Percentiles rank a stretch among this genome's conserved stretches.
These are phyloP conservation scores for Exophiala oligosperma DNA, from an alignment of 2,329 filamentous ascomycete species.

Conservation along the genomic window DNA sequence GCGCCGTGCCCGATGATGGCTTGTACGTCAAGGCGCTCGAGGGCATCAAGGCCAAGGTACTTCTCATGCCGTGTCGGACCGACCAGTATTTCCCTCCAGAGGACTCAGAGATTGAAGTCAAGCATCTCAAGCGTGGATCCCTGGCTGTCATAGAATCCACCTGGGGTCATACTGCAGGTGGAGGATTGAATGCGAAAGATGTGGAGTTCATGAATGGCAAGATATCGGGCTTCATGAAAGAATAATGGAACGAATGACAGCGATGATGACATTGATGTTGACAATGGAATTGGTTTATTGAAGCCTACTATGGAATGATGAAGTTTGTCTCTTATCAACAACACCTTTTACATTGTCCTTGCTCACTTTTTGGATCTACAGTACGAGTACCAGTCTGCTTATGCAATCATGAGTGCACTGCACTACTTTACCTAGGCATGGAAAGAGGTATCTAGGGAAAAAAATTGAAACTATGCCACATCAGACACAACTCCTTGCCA, in stretches of 20 bases:
- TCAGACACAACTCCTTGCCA: conserved; percentile 6
- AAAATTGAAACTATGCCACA: not conserved
- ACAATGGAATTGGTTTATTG: too few species aligned
- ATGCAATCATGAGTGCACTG: too few species aligned
- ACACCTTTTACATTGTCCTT: too few species aligned
- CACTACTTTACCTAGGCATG: not conserved
- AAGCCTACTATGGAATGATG: not conserved
- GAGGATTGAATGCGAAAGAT: conserved; percentile 31
- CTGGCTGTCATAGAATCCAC: conserved; percentile 34
- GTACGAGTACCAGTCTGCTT: too few species aligned
- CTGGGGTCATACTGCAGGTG: conserved; percentile 36
- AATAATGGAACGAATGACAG: not conserved
- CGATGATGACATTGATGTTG: not conserved
- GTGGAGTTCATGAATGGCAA: conserved; percentile 32
- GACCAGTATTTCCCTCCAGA: conserved; percentile 41
- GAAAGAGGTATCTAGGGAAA: not conserved
- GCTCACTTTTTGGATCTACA: too few species aligned
- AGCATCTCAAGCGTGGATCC: conserved; percentile 25
- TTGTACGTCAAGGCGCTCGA: conserved; percentile 26
- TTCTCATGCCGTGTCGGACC: conserved; percentile 39
- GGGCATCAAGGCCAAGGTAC: conserved; percentile 30
- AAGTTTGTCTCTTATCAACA: not conserved
- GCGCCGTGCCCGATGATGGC: conserved; percentile 17
- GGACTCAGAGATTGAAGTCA: conserved; percentile 31
- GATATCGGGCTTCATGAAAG: conserved; percentile 29